phyloP scores from a whole-genome alignment of 73 alveolate species.

The Paramecium primaurelia region DNA sequence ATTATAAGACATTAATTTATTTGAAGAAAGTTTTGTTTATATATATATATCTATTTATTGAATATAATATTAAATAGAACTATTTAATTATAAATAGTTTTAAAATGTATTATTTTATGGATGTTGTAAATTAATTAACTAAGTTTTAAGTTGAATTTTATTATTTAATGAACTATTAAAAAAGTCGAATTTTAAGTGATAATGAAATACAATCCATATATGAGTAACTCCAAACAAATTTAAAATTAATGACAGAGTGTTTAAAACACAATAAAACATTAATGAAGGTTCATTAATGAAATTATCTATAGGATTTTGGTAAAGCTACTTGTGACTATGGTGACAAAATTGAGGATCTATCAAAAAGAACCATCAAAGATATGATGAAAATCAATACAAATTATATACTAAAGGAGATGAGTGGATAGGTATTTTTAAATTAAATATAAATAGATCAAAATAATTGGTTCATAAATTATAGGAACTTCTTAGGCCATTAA shows the following conservation, averaged over 20 bases:
- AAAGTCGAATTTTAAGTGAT: not conserved
- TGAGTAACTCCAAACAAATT: not conserved
- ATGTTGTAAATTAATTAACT: not conserved
- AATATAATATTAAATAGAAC: too few relatives aligned
- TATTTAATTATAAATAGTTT: not conserved
- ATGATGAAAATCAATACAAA: conserved; percentile 6
- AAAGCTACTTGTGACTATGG: not conserved
- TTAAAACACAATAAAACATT: not conserved
- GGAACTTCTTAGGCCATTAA: not conserved
- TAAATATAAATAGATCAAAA: not conserved
- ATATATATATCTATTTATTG: too few relatives aligned
- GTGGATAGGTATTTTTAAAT: not conserved
- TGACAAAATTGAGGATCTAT: not conserved
- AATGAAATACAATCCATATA: not conserved
- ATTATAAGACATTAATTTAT: not conserved
- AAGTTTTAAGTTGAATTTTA: not conserved
- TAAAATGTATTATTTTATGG: not conserved
- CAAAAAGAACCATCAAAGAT: not conserved
- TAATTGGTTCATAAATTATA: not conserved
- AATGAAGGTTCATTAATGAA: not conserved
- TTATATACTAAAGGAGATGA: not conserved
- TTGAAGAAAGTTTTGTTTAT: not conserved
- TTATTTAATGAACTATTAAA: not conserved
- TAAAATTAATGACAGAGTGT: not conserved
- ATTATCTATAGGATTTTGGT: not conserved